phyloP scores from a whole-genome alignment of 805 yeast species.

The Kazachstania martiniae region DNA sequence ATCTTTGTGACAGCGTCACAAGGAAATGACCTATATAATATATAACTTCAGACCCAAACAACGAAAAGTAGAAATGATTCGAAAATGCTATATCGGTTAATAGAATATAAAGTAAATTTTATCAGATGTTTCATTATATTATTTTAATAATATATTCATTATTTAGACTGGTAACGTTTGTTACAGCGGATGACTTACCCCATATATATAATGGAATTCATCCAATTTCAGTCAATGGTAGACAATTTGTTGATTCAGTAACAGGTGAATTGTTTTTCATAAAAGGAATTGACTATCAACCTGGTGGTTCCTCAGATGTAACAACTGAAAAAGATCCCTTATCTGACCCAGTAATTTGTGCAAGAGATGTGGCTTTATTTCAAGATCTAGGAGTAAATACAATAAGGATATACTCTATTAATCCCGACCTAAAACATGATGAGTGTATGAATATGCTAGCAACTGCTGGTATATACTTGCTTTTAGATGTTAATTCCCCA shows the following conservation, averaged over 20 bases:
- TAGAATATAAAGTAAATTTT: too few species aligned
- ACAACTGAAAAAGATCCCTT: constrained; percentile 68
- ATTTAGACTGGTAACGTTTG: too few species aligned
- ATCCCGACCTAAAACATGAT: constrained; percentile 52
- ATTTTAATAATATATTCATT: too few species aligned
- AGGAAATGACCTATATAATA: too few species aligned
- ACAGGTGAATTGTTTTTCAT: constrained; percentile 66
- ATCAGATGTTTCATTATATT: too few species aligned
- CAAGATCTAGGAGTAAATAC: constrained; percentile 53
- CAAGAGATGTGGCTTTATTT: constrained; percentile 66
- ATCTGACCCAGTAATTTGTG: constrained; percentile 50
- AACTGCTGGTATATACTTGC: constrained; percentile 70
- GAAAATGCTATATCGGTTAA: too few species aligned
- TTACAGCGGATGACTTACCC: too few species aligned
- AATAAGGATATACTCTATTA: constrained; percentile 66
- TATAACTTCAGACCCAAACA: too few species aligned
- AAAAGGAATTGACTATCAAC: constrained; percentile 86
- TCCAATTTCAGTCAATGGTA: constrained; percentile 61
- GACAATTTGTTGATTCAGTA: constrained; percentile 63
- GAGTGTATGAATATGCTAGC: constrained; percentile 55
- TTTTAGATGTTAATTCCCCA: constrained; percentile 73
- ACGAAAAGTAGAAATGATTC: too few species aligned
- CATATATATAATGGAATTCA: too few species aligned
- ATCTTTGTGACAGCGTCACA: too few species aligned
- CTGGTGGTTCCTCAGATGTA: constrained; percentile 82